phyloP scores from a whole-genome alignment of 148 eudicot species.

The Talinum fruticosum region DNA sequence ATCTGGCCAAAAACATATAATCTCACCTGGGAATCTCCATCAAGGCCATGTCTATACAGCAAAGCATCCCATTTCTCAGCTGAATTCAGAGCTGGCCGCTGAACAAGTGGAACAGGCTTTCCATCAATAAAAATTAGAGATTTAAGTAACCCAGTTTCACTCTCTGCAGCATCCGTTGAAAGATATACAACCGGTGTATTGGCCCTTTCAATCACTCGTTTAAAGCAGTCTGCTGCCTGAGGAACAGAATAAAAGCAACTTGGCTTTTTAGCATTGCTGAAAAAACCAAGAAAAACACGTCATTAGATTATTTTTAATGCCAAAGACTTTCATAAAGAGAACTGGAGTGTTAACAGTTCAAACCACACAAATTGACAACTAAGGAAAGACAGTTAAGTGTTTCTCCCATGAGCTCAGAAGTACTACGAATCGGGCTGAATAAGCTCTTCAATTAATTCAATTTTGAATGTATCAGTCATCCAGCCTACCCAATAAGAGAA shows the following conservation, averaged over 20 bases:
- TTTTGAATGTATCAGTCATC: background rate
- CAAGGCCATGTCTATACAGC: conserved; percentile 72
- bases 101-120: conserved; percentile 79
- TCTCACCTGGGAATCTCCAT: conserved; percentile 77
- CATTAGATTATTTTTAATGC: conserved; percentile 10
- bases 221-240: conserved; percentile 91
- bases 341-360: background rate
- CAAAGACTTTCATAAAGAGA: background rate
- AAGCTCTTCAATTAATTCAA: background rate
- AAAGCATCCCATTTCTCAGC: conserved; percentile 99
- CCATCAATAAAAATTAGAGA: conserved; percentile 65
- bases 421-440: background rate
- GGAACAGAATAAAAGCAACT: conserved; percentile 95
- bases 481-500: background rate
- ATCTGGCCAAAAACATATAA: conserved; percentile 16
- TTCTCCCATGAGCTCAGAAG: background rate
- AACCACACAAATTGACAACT: background rate
- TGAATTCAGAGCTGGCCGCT: conserved; percentile 65
- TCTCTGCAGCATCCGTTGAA: conserved; percentile 95
- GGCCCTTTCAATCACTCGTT: conserved; percentile 69
- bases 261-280: conserved; percentile 87
- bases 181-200: conserved; percentile 81
- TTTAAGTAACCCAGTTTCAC: conserved; percentile 86
- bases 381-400: background rate
- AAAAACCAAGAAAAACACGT: conserved; percentile 14